These are phyloP conservation scores for Ganoderma sp. DNA, from an alignment of 1,284 basidiomycete genomes.

Conservation along the genomic window DNA sequence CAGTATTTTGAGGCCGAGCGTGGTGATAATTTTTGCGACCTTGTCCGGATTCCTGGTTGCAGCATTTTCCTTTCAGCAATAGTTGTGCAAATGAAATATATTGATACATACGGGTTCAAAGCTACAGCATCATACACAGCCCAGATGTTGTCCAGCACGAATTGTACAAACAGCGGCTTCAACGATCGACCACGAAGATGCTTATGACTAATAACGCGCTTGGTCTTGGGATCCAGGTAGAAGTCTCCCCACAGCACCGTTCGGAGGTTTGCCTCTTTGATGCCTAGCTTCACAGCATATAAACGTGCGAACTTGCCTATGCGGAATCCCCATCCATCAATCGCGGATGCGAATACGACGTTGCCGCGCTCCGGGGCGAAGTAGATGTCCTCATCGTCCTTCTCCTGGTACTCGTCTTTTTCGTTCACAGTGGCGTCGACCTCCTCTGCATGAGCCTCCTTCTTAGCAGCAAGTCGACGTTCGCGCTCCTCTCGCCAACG, in stretches of 20 bases:
- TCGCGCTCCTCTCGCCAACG: conserved; percentile 94
- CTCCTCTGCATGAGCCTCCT: conserved; percentile 70
- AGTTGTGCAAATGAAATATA: conserved; percentile 16
- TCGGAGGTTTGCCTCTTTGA: conserved; percentile 88
- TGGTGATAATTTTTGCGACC: conserved; percentile 86
- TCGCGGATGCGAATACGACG: conserved; percentile 95
- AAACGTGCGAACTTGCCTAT: conserved; percentile 93
- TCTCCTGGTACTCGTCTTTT: conserved; percentile 81
- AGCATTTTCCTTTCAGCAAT: conserved; percentile 6
- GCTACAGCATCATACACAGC: conserved; percentile 91
- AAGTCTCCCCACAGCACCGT: conserved; percentile 97
- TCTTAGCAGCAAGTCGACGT: conserved; percentile 75
- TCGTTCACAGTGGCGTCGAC: conserved; percentile 64
- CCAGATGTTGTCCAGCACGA: conserved; percentile 98
- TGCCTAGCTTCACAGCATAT: conserved; percentile 90
- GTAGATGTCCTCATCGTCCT: conserved; percentile 97
- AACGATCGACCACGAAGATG: conserved; percentile 85
- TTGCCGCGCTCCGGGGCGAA: conserved; percentile 97
- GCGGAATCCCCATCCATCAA: conserved; percentile 98
- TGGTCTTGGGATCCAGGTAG: conserved; percentile 96
- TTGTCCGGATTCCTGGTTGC: conserved; percentile 81
- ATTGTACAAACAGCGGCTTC: conserved; percentile 99
- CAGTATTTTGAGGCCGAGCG: conserved; percentile 84
- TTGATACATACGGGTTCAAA: conserved; percentile 78
- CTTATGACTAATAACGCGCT: conserved; percentile 91